Base-by-base conservation (phyloP, 106 monocot species). In the Dendrobium huoshanense region DNA sequence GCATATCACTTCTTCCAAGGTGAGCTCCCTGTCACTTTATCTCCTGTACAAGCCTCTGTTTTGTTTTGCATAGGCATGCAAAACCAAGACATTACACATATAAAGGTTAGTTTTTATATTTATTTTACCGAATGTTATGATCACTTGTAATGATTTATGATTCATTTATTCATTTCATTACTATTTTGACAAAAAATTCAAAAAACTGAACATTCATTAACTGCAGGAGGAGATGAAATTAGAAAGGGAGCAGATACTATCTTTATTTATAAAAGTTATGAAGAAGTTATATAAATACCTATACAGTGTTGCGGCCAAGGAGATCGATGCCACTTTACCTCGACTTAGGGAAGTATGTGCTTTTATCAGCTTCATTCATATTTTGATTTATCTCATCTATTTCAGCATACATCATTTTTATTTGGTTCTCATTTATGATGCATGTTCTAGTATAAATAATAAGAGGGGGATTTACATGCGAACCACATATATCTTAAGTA, bases 11-110 rank as follows among this genome's bases (percentile, higher is more conserved):
- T 95, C 87, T 98, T 98, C 81, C 78, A 90, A 73, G 95, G 88
- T 77, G 91, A 91, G 55, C 83, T 98, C 83, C 95, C 95, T 13
- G 92, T 98, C 11, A 82, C 91, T 43, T 79, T 98, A 51, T 81
- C 86, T 75, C 81, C 81, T 56, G 89, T 91, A 4, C 95, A 95
- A 88, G 91, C 91, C 61, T 84, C 91, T 31, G 82, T 95, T 75
- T 77, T 98, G 41, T 84, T 95, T 70, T 98, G 95, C 83, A 92
- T 93, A 84, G 98, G 95, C 56, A 83, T 98, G 87, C 98, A 98
- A 85, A 86, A 92, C 82, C 81, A 89, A 68, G 92, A 95, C 58
- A 75, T 98, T 42, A 64, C 85, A 65, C 81, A 85, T 77, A 78
- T 92, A 56, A 88, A 92, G 97, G 97, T 92, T 51, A 81, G 84